Evolutionary conservation across 805 yeast species (phyloP).

Genomic region (Wickerhamiella azyma): DNA sequence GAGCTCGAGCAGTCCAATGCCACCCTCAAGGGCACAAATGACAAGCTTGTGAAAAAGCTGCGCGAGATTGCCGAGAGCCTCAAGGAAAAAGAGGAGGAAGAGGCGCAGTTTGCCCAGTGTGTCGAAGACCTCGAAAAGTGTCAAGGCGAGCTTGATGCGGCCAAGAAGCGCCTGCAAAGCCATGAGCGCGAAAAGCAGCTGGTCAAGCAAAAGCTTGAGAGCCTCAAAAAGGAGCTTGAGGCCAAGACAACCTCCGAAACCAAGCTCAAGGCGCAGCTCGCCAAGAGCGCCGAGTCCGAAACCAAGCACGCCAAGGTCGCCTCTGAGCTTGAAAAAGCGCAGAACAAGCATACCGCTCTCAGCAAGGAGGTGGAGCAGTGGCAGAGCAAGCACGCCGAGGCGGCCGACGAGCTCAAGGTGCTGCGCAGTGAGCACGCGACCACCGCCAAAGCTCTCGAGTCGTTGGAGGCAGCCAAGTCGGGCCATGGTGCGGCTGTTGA

Average conservation of each 20-base stretch:
- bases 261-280: conserved; percentile 9
- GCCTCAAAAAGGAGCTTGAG: conserved; percentile 8
- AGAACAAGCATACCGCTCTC: neutral
- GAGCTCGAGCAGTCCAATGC: conserved; percentile 19
- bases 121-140: conserved; percentile 8
- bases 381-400: neutral
- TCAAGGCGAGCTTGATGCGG: conserved; percentile 8
- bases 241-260: neutral
- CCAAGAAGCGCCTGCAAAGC: conserved; percentile 1
- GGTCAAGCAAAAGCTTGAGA: conserved; percentile 9
- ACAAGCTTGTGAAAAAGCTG: conserved; percentile 34
- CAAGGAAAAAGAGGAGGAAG: conserved; percentile 16
- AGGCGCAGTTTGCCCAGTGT: conserved; percentile 11
- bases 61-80: conserved; percentile 17
- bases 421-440: too few species aligned
- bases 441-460: too few species aligned
- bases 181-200: conserved; percentile 7
- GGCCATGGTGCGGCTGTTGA: neutral
- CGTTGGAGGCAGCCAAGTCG: too few species aligned
- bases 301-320: conserved; percentile 5
- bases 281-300: too few species aligned
- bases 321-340: conserved; percentile 4
- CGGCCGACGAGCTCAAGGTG: too few species aligned
- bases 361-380: neutral
- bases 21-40: conserved; percentile 21